Evolutionary conservation across 1,284 basidiomycete genomes (phyloP).

Genomic region (Microbotryum intermedium): DNA sequence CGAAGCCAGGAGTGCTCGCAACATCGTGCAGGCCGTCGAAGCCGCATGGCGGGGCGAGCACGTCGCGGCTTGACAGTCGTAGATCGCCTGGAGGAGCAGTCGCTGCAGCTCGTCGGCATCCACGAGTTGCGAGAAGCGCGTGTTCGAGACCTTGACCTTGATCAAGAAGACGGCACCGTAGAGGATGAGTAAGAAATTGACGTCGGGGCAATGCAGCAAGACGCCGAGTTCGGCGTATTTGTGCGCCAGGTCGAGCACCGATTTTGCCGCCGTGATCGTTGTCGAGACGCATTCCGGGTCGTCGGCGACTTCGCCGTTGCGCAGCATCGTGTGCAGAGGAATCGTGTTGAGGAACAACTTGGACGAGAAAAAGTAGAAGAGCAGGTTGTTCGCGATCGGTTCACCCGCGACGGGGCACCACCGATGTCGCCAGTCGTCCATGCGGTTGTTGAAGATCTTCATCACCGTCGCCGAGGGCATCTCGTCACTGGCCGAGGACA

Average conservation of each 20-base stretch:
- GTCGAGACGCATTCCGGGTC: slow-evolving; percentile 19
- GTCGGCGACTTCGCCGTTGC: slow-evolving; percentile 16
- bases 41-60: slow-evolving; percentile 12
- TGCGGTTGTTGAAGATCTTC: slow-evolving; percentile 27
- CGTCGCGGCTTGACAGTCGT: slow-evolving; percentile 19
- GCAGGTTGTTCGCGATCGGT: slow-evolving; percentile 24
- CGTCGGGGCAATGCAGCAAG: slow-evolving; percentile 22
- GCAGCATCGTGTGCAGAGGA: slow-evolving; percentile 22
- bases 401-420: slow-evolving; percentile 25
- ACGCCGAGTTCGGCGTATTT: slow-evolving; percentile 23
- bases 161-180: slow-evolving; percentile 26
- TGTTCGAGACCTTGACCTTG: slow-evolving; percentile 26
- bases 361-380: slow-evolving; percentile 21
- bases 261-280: slow-evolving; percentile 13
- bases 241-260: slow-evolving; percentile 15
- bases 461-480: slow-evolving; percentile 24
- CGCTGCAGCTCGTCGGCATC: slow-evolving; percentile 14
- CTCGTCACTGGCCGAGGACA: slow-evolving; percentile 22
- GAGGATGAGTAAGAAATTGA: slow-evolving; percentile 27
- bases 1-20: slow-evolving; percentile 11
- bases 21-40: slow-evolving; percentile 9
- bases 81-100: slow-evolving; percentile 13
- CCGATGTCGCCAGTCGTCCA: slow-evolving; percentile 25
- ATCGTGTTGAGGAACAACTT: slow-evolving; percentile 27
- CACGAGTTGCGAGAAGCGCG: slow-evolving; percentile 20